phyloP scores from a whole-genome alignment of 73 alveolate genomes.

The Uronychia setigera region DNA sequence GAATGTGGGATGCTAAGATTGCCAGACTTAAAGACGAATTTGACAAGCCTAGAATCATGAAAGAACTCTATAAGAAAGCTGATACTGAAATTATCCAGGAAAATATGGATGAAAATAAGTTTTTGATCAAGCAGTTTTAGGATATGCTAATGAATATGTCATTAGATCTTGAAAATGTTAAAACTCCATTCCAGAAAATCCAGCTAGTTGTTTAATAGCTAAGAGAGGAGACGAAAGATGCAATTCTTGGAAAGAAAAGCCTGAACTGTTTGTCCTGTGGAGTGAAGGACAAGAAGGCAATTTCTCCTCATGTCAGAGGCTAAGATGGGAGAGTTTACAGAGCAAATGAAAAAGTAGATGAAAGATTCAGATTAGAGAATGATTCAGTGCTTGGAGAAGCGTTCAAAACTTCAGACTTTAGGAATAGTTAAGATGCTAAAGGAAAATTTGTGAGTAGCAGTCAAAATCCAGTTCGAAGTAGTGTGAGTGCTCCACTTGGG shows the following conservation, averaged over 20 bases:
- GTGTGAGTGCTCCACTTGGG: neutral
- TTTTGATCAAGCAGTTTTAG: neutral
- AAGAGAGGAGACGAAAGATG: neutral
- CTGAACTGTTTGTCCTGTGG: neutral
- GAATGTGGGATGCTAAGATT: neutral
- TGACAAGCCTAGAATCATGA: neutral
- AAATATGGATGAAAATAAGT: neutral
- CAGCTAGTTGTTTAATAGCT: neutral
- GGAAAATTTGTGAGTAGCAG: neutral
- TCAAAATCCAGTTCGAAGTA: neutral
- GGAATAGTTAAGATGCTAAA: neutral
- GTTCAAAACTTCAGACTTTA: neutral
- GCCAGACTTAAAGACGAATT: neutral
- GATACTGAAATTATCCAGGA: neutral
- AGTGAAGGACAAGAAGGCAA: neutral
- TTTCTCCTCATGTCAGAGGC: neutral
- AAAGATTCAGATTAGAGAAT: neutral
- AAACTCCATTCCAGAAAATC: neutral
- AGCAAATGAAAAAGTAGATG: neutral
- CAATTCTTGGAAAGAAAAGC: neutral
- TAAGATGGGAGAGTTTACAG: neutral
- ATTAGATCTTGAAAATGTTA: neutral
- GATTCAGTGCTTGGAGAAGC: neutral
- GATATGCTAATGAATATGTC: neutral
- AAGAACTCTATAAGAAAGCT: neutral